These are phyloP conservation scores for Aspergillus sclerotioniger DNA, from an alignment of 495 filamentous ascomycete species.

Conservation along the genomic window DNA sequence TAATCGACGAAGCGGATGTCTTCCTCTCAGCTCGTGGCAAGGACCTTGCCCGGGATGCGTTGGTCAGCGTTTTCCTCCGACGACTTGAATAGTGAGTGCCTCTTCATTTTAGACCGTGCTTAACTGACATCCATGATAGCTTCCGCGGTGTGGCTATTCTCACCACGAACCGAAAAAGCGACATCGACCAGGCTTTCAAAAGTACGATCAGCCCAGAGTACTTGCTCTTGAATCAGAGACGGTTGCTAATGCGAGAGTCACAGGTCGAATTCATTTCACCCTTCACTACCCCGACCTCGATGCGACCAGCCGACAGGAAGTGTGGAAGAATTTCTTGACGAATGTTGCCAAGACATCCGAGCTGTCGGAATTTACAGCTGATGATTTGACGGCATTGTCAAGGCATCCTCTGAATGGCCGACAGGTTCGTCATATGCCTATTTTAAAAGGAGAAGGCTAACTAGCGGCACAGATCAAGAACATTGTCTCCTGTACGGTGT, in stretches of 20 bases:
- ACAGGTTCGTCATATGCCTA: not conserved
- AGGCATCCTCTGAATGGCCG: conserved; percentile 5
- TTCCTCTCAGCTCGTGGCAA: conserved; percentile 5
- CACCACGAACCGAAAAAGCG: conserved; percentile 1
- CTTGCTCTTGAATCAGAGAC: no score
- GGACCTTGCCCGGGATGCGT: conserved; percentile 7
- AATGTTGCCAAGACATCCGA: not conserved
- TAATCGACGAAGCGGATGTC: conserved; percentile 20
- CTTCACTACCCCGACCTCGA: conserved; percentile 6
- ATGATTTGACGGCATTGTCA: not conserved
- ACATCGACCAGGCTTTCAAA: conserved; percentile 8
- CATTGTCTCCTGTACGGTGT: conserved; percentile 1
- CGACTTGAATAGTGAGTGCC: conserved; percentile 6
- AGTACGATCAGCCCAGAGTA: no score
- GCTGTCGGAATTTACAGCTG: not conserved
- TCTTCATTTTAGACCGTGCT: not conserved
- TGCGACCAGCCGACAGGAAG: not conserved
- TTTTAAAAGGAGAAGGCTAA: not conserved
- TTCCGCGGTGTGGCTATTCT: conserved; percentile 9
- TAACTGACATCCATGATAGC: not conserved
- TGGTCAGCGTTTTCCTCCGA: conserved; percentile 9
- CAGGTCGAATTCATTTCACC: conserved; percentile 6
- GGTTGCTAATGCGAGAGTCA: not conserved
- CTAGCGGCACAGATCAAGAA: not conserved
- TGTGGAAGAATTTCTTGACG: not conserved